Evolutionary conservation across 495 filamentous ascomycete species (phyloP).

Genomic region (Penicillium egyptiacum): DNA sequence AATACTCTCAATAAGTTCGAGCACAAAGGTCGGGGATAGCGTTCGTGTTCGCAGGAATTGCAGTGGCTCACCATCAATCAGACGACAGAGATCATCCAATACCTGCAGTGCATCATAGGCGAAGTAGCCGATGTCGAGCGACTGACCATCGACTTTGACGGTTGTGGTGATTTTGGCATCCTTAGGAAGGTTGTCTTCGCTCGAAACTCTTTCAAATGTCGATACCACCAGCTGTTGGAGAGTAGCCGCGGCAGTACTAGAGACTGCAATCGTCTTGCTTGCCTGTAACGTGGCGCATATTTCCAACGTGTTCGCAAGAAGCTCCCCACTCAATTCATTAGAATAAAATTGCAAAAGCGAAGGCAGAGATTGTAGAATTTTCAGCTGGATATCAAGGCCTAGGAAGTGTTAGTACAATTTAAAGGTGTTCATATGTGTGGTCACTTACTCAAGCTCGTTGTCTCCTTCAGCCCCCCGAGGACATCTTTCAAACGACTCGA

Average conservation of each 20-base stretch:
- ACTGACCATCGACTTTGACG: conserved; percentile 54
- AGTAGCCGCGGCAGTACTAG: conserved; percentile 91
- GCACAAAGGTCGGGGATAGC: conserved; percentile 74
- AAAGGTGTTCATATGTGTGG: not conserved
- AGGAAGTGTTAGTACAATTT: conserved; percentile 33
- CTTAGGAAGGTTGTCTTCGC: conserved; percentile 71
- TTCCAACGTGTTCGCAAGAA: conserved; percentile 77
- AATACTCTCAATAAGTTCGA: conserved; percentile 90
- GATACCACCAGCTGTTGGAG: conserved; percentile 90
- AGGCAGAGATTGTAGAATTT: conserved; percentile 92
- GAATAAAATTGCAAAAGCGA: conserved; percentile 89
- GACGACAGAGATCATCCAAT: conserved; percentile 84
- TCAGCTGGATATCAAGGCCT: conserved; percentile 91
- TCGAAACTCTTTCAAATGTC: conserved; percentile 85
- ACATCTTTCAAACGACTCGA: conserved; percentile 74
- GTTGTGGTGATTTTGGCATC: conserved; percentile 34
- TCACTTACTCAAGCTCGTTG: conserved; percentile 59
- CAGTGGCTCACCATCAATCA: conserved; percentile 79
- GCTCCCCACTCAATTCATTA: conserved; percentile 72
- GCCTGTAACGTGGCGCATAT: conserved; percentile 88
- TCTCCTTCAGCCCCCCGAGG: conserved; percentile 81
- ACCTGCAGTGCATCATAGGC: conserved; percentile 85
- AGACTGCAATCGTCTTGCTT: conserved; percentile 87
- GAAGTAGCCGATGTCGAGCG: conserved; percentile 65
- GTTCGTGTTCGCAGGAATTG: conserved; percentile 74